These are phyloP conservation scores for thale cress (Arabidopsis thaliana) DNA, from an alignment of 345 rosid species.

Conservation along the genomic window DNA sequence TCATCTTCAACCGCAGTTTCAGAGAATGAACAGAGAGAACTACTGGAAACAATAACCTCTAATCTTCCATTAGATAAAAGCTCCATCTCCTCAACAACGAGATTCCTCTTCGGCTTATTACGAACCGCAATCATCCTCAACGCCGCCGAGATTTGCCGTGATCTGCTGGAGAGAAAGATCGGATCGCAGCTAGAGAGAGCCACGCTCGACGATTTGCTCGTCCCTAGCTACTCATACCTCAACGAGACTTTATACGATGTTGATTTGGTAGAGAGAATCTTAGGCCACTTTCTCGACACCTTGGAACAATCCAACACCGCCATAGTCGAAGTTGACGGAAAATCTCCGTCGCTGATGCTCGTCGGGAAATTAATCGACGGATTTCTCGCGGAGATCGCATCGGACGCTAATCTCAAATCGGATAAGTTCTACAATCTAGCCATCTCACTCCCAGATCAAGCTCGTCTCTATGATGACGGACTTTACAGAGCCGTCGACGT, in stretches of 20 bases:
- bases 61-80: constrained; percentile 67
- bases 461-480: constrained; percentile 94
- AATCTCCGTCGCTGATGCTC: constrained; percentile 68
- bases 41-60: constrained; percentile 66
- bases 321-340: constrained; percentile 47
- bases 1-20: constrained; percentile 51
- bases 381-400: constrained; percentile 87
- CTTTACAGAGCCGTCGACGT: constrained; percentile 95
- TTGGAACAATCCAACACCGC: constrained; percentile 44
- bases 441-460: constrained; percentile 75
- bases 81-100: constrained; percentile 64
- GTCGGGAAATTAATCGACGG: constrained; percentile 96
- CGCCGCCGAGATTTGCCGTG: constrained; percentile 68
- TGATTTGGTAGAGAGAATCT: constrained; percentile 87
- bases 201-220: constrained; percentile 83
- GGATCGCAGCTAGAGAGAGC: constrained; percentile 85
- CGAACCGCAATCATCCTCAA: constrained; percentile 83
- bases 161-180: constrained; percentile 75
- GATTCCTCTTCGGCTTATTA: constrained; percentile 73
- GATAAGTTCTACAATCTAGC: constrained; percentile 77
- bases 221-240: constrained; percentile 94
- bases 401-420: constrained; percentile 86
- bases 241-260: constrained; percentile 93
- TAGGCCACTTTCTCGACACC: constrained; percentile 70
- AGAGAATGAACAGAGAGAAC: constrained; percentile 79